A percentile compares a stretch with the other conserved stretches of the same genome.
phyloP scores from a whole-genome alignment of 257 asterid species.

The Echium plantagineum region DNA sequence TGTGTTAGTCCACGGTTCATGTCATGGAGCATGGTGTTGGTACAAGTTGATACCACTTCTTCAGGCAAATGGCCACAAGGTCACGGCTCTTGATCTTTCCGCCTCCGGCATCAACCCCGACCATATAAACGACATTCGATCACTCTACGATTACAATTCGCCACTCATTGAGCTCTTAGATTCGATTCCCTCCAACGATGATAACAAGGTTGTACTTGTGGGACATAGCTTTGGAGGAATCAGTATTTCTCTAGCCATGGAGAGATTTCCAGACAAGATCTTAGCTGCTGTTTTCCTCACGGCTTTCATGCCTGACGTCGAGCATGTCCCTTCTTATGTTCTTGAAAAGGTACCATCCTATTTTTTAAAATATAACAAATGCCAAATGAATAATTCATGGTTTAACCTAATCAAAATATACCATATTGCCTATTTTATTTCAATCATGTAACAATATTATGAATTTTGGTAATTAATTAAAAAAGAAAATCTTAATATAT shows the following conservation, averaged over 20 bases:
- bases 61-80: slow-evolving; percentile 12
- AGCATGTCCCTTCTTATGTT: slow-evolving; percentile 8
- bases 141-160: slow-evolving; percentile 14
- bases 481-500: no score
- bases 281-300: slow-evolving; percentile 14
- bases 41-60: slow-evolving; percentile 10
- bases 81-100: slow-evolving; percentile 14
- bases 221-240: slow-evolving; percentile 27
- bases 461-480: no score
- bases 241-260: slow-evolving; percentile 16
- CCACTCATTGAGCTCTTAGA: slow-evolving; percentile 16
- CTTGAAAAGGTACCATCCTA: slow-evolving; percentile 2
- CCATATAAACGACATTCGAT: neutral
- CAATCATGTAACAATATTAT: no score
- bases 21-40: slow-evolving; percentile 26
- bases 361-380: no score
- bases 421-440: no score
- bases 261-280: slow-evolving; percentile 12
- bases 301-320: slow-evolving; percentile 17
- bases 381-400: no score
- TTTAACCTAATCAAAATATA: no score
- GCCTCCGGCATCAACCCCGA: slow-evolving; percentile 12
- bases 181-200: slow-evolving; percentile 11
- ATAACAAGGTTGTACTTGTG: slow-evolving; percentile 9
- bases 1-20: slow-evolving; percentile 14